phyloP scores from a whole-genome alignment of 1,284 basidiomycete genomes.

The Macrocybe sp. region DNA sequence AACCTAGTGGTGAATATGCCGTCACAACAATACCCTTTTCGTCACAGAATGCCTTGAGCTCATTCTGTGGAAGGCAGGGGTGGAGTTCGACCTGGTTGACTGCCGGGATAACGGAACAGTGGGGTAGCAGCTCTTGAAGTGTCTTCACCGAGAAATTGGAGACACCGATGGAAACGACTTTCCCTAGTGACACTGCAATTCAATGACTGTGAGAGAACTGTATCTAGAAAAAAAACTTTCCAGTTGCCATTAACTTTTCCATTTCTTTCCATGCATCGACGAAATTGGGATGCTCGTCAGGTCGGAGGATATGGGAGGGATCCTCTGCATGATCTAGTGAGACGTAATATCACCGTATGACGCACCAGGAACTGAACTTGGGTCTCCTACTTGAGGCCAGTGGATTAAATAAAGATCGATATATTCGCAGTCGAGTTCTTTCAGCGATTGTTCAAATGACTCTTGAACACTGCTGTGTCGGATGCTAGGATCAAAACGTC shows the following conservation, averaged over 20 bases:
- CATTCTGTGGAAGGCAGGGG: slow-evolving; percentile 50
- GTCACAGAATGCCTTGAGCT: slow-evolving; percentile 52
- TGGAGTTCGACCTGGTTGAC: slow-evolving; percentile 65
- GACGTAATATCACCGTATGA: too few species aligned
- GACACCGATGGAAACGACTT: slow-evolving; percentile 60
- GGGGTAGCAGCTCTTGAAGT: slow-evolving; percentile 34
- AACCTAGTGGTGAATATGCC: slow-evolving; percentile 65
- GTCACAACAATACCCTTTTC: slow-evolving; percentile 57
- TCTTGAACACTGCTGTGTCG: slow-evolving; percentile 44
- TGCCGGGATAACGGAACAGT: slow-evolving; percentile 44
- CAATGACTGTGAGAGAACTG: neutral
- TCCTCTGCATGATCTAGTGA: too few species aligned
- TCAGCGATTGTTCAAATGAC: slow-evolving; percentile 50
- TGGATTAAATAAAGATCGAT: slow-evolving; percentile 73
- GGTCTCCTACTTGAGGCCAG: slow-evolving; percentile 35
- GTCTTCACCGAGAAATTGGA: slow-evolving; percentile 64
- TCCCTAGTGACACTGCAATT: slow-evolving; percentile 15
- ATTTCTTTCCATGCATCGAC: neutral
- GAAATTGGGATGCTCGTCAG: slow-evolving; percentile 40
- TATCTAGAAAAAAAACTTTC: neutral
- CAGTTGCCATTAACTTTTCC: neutral
- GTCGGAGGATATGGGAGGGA: slow-evolving; percentile 19
- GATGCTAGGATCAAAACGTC: slow-evolving; percentile 14
- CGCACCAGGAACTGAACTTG: too few species aligned
- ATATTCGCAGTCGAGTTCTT: slow-evolving; percentile 55